Base-by-base conservation (phyloP, 1,284 basidiomycete genomes). In the Tetrapyrgos nigripes region DNA sequence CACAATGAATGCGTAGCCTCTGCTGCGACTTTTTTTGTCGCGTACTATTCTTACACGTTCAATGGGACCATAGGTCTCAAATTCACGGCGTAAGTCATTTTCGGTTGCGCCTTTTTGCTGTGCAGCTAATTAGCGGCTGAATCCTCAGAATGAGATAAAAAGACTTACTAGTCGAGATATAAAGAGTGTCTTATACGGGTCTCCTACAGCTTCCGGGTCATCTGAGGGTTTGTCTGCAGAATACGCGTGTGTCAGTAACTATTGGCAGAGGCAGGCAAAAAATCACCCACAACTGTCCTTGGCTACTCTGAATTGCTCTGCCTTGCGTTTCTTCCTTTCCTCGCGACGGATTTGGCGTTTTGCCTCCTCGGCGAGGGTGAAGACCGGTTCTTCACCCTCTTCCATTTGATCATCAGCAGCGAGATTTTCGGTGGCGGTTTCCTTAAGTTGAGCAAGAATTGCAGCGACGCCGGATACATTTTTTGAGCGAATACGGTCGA, bases 151-250 rank as follows among this genome's bases (percentile, higher is more conserved):
- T 27, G 57, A 31, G 37, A 54, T 29, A 44, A 44, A 53, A 63
- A 37, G 3, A 74, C 83, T 51, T 71, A 95, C 94, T 70, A 99
- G 78, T 62, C 96, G 88, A 26, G 96, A 92, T 61, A 99, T 94
- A 76, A 99, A 99, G 10, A 99, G 81, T 0, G 97, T 99, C 75
- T 98, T 98, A 80, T 98, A 99, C 3, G 97, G 97, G 70, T 99
- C 97, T 1, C 97, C 96, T 29, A 90, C 82, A n/a, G 95, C 96
- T 70, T 97, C 87, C n/a, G 90, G 62, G 68, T 99, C 96, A 49
- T 96, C 91, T 33, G 90, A 82, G 10, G 97, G 97, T 72, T 95
- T 93, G 77, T 96, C 96, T 95, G 70, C 24, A 63, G 21, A 27
- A 28, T 57, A 37, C 26, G 26, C 40, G 43, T 53, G 61, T 66